These are phyloP conservation scores for Penicillium corylophilum DNA, from an alignment of 2,329 filamentous ascomycete genomes.

Conservation along the genomic window DNA sequence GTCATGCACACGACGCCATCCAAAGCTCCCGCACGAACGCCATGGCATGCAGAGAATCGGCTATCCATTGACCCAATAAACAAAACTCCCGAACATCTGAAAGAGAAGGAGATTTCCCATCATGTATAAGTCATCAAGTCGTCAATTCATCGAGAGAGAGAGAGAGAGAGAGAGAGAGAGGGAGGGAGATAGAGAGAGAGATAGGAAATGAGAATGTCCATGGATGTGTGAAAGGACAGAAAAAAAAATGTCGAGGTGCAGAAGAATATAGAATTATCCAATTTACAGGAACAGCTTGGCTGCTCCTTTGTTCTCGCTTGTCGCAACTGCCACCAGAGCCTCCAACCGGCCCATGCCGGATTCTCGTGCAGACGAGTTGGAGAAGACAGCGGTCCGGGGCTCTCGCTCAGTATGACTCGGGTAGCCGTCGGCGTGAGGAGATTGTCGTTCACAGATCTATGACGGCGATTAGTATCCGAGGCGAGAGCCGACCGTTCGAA, in stretches of 20 bases:
- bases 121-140: constrained; percentile 40
- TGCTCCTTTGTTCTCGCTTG: constrained; percentile 44
- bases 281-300: constrained; percentile 34
- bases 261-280: constrained; percentile 4
- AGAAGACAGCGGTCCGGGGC: constrained; percentile 28
- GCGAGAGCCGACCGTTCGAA: constrained; percentile 24
- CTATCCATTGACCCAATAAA: constrained; percentile 13
- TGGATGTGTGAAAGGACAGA: not conserved
- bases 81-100: constrained; percentile 26
- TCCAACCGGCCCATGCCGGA: constrained; percentile 50
- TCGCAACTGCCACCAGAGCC: constrained; percentile 51
- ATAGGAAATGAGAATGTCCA: not conserved
- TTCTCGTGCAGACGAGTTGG: constrained; percentile 29
- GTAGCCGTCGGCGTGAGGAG: constrained; percentile 32
- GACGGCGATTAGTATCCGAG: constrained; percentile 31
- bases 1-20: constrained; percentile 34
- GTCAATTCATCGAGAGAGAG: constrained; percentile 33
- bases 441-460: constrained; percentile 35
- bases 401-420: constrained; percentile 28
- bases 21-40: constrained; percentile 30
- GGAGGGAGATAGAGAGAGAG: not conserved
- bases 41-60: constrained; percentile 28
- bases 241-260: not conserved
- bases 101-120: constrained; percentile 15
- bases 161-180: not conserved